These are phyloP conservation scores for Solanum chilense DNA, from an alignment of 257 asterid species.

Conservation along the genomic window DNA sequence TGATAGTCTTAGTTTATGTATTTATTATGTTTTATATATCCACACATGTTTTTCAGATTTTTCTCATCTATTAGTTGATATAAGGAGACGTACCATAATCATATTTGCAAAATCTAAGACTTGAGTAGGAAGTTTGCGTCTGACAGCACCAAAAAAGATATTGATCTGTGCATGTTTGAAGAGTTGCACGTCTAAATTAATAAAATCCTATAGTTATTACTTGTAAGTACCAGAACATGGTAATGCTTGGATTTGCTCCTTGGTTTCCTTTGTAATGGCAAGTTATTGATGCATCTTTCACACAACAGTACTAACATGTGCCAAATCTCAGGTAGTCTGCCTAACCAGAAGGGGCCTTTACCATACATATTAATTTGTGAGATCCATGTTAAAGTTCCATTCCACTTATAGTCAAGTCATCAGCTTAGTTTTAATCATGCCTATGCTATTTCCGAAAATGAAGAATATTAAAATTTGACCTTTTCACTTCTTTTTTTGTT, in stretches of 20 bases:
- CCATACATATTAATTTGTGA: neutral
- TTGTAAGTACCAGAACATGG: neutral
- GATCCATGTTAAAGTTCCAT: neutral
- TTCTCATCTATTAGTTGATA: neutral
- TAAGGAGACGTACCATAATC: neutral
- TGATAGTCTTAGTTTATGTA: neutral
- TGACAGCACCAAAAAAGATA: neutral
- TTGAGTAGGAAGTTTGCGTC: neutral
- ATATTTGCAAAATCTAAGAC: neutral
- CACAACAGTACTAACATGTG: neutral
- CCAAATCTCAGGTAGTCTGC: neutral
- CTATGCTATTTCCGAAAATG: neutral
- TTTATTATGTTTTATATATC: neutral
- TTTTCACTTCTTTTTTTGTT: neutral
- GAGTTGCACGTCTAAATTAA: neutral
- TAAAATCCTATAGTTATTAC: neutral
- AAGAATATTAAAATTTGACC: neutral
- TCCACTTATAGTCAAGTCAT: neutral
- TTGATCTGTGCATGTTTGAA: neutral
- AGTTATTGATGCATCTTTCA: neutral
- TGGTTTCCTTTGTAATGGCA: neutral
- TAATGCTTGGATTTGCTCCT: neutral
- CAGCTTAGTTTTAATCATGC: neutral
- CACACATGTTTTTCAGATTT: neutral
- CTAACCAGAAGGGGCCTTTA: neutral